Evolutionary conservation across 148 eudicot species (phyloP), one percentile per base, ranked within the genome.

Genomic region (Cornus kousa): DNA sequence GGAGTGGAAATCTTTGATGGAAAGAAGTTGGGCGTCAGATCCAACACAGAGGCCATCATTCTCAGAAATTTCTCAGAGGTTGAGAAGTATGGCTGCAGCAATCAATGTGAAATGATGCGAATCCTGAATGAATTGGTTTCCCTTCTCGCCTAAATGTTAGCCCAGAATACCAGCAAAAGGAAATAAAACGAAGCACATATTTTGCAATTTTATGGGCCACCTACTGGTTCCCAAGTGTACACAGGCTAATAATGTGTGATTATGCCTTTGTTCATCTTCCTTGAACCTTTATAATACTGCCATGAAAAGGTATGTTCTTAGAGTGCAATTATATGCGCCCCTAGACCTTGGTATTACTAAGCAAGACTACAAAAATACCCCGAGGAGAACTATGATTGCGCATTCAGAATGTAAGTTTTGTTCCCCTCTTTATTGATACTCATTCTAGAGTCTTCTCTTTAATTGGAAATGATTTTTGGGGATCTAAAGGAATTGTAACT

Each of bases 11-110:
- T 73, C 95, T 33, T 80, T 96, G 83, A 94, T 94, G 98, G 94
- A 91, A 87, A 92, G 95, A 80, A 90, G 98, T 80, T 96, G 99
- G 99, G 86, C 93, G 67, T 76, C 93, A 72, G 98, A 96, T 31
- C 95, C 99, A 1, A 82, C 85, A 0, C 81, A 82, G 69, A 88
- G 98, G 74, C 99, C 93, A 22, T 93, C 99, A 6, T 96, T 96
- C 78, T 85, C 95, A 33, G 99, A 96, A 69, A 94, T 96, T 72
- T 91, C 98, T 37, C 97, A 96, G 91, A 92, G 80, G 88, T 85
- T 96, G 81, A 91, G 99, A 81, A 89, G 76, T 82, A 96, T 96
- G 99, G 98, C 98, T 60, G 97, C 99, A 50, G 95, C 97, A 55
- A 92, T 96, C 89, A 93, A 96, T 76, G 84, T 96, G 62, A 96